Percentiles rank a stretch among this genome's conserved stretches.
phyloP scores from a whole-genome alignment of 2,329 filamentous ascomycete species.

The Hymenoscyphus fructigenus region DNA sequence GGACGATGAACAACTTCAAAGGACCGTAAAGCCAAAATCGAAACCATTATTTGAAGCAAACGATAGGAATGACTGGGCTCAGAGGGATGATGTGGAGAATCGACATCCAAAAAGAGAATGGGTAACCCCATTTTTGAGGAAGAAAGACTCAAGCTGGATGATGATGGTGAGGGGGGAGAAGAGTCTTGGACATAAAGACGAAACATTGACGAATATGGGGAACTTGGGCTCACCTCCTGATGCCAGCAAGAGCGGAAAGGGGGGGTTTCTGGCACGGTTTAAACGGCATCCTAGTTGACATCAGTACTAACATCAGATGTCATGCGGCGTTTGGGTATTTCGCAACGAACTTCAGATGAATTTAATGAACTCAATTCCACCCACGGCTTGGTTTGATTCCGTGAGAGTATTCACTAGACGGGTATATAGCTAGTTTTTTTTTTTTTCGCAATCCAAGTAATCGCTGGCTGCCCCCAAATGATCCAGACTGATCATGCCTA shows the following conservation, averaged over 20 bases:
- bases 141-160: conserved; percentile 50
- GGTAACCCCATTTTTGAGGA: conserved; percentile 39
- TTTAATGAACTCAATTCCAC: not conserved
- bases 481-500: not conserved
- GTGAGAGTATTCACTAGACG: not conserved
- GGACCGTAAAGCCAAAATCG: conserved; percentile 10
- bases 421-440: not conserved
- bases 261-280: conserved; percentile 32
- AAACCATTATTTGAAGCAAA: conserved; percentile 20
- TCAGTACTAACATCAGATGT: not conserved
- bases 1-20: conserved; percentile 24
- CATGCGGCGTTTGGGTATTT: conserved; percentile 1
- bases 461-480: not conserved
- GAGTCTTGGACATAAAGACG: conserved; percentile 24
- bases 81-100: conserved; percentile 44
- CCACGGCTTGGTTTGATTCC: not conserved
- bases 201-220: conserved; percentile 21
- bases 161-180: conserved; percentile 43
- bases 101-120: conserved; percentile 27
- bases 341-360: conserved; percentile 3
- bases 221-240: conserved; percentile 16
- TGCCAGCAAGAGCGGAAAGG: conserved; percentile 22
- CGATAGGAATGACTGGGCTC: conserved; percentile 52
- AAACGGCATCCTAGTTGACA: conserved; percentile 30
- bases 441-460: not conserved